These are phyloP conservation scores for Trametes cinnabarina DNA, from an alignment of 768 basidiomycete species.

Conservation along the genomic window DNA sequence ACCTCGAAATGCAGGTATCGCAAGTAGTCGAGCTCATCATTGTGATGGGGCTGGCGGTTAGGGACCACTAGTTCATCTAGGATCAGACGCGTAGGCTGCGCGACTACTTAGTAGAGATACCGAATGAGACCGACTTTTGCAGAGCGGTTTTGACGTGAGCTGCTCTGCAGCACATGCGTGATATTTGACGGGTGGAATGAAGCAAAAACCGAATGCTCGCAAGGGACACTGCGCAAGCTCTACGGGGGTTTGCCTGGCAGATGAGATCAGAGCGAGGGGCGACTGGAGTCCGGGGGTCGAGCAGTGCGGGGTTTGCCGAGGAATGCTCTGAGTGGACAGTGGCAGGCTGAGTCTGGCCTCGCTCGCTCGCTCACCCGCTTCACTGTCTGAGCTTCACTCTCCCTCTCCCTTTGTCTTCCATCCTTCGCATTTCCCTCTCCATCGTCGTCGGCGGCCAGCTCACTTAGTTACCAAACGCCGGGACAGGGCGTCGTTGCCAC, in stretches of 20 bases:
- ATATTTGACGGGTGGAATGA: not conserved
- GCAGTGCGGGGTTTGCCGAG: conserved; percentile 11
- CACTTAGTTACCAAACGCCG: not conserved
- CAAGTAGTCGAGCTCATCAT: conserved; percentile 20
- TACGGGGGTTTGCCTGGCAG: not conserved
- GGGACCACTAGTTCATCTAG: conserved; percentile 2
- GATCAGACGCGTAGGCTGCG: not conserved
- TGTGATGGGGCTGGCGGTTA: conserved; percentile 9
- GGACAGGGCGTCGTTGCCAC: not conserved
- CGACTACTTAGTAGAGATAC: not conserved
- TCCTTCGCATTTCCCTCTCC: not conserved
- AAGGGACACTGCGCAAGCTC: too few relatives aligned
- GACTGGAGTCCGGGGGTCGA: conserved; percentile 6
- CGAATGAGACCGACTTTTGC: conserved; percentile 4
- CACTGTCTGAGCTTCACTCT: not conserved
- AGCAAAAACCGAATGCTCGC: too few relatives aligned
- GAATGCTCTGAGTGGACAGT: not conserved
- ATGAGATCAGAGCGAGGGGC: not conserved
- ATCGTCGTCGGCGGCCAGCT: conserved; percentile 4
- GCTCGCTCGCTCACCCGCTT: conserved; percentile 8
- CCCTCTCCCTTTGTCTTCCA: not conserved
- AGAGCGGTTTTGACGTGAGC: not conserved
- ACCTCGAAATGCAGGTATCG: conserved; percentile 20
- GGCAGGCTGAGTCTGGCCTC: not conserved
- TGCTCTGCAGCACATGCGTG: not conserved